These are phyloP conservation scores for Aspergillus neoniger DNA, from an alignment of 2,329 filamentous ascomycete species.

Conservation along the genomic window DNA sequence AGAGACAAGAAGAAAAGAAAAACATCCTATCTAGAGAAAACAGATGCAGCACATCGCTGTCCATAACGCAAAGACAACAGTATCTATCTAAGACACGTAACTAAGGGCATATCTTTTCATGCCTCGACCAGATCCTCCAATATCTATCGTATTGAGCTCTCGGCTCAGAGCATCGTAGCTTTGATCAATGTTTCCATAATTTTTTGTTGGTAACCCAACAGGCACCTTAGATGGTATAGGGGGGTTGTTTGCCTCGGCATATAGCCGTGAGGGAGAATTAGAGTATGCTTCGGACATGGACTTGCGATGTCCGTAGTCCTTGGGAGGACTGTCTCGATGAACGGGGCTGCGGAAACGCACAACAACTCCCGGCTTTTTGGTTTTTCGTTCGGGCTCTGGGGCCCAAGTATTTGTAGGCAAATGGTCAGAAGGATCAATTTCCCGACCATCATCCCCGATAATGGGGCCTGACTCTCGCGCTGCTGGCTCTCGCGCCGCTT, in stretches of 20 bases:
- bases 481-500: constrained; percentile 45
- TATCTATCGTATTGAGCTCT: constrained; percentile 57
- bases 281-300: constrained; percentile 35
- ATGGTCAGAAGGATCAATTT: constrained; percentile 68
- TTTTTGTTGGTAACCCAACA: constrained; percentile 34
- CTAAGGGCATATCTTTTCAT: constrained; percentile 16
- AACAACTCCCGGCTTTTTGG: constrained; percentile 50
- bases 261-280: constrained; percentile 32
- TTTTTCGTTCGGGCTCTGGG: constrained; percentile 64
- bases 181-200: constrained; percentile 31
- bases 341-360: constrained; percentile 49
- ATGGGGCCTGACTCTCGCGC: constrained; percentile 57
- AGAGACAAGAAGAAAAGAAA: not conserved
- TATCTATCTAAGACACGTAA: not conserved
- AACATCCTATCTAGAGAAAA: not conserved
- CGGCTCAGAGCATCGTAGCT: constrained; percentile 55
- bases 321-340: constrained; percentile 25
- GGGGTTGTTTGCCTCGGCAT: constrained; percentile 35
- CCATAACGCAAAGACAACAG: not conserved
- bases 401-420: constrained; percentile 67
- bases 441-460: constrained; percentile 63
- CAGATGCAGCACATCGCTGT: not conserved
- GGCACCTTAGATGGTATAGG: constrained; percentile 49
- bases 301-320: constrained; percentile 19
- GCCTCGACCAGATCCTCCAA: constrained; percentile 36